Evolutionary conservation across 2,329 filamentous ascomycete genomes (phyloP).

Genomic region (Ceratocystis cubensis): DNA sequence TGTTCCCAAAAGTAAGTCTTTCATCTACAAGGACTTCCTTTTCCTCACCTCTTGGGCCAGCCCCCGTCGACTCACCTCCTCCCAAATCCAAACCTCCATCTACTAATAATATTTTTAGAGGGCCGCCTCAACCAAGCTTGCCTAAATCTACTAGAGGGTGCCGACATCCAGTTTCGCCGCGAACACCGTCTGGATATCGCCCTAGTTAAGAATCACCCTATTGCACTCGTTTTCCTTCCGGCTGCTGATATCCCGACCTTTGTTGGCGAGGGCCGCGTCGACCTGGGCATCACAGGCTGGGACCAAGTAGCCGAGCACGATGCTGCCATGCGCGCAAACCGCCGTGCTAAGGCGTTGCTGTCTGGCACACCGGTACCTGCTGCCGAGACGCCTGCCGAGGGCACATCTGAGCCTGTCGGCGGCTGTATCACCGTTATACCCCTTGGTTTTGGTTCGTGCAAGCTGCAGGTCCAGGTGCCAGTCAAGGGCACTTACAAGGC

Average conservation of each 20-base stretch:
- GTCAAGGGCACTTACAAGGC: conserved; percentile 61
- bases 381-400: conserved; percentile 20
- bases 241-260: conserved; percentile 96
- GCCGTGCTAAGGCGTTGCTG: conserved; percentile 38
- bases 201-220: conserved; percentile 89
- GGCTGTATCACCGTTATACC: conserved; percentile 81
- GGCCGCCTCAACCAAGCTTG: conserved; percentile 80
- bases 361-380: conserved; percentile 24
- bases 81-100: conserved; percentile 6
- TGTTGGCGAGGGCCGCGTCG: conserved; percentile 85
- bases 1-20: conserved; percentile 83
- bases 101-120: conserved; percentile 43
- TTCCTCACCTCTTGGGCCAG: background rate
- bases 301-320: conserved; percentile 91
- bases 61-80: background rate
- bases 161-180: conserved; percentile 91
- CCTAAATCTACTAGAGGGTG: conserved; percentile 81
- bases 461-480: conserved; percentile 92
- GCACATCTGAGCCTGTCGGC: conserved; percentile 36
- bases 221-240: conserved; percentile 92
- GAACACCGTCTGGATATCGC: conserved; percentile 94
- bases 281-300: conserved; percentile 85
- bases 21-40: background rate
- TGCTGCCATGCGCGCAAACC: conserved; percentile 42
- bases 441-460: conserved; percentile 80